Base-by-base conservation (phyloP, 73 alveolate species). In the Loxodes magnus region DNA sequence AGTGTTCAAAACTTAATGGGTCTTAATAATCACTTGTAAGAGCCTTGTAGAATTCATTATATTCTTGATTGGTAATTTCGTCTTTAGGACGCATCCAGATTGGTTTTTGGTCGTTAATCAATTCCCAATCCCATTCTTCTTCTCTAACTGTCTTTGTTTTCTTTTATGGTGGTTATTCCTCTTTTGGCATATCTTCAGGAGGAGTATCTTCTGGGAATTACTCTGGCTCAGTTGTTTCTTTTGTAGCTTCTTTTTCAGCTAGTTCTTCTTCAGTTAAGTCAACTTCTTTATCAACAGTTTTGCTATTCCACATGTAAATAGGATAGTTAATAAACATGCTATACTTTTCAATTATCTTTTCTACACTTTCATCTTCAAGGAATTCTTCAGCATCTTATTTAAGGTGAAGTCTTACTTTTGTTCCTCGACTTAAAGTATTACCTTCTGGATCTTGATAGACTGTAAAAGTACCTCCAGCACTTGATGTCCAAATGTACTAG, bases 31-130 rank as follows among this genome's bases (percentile, higher is more conserved):
- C 97, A 82, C 89, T 91, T 22, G 97, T 44, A 60, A 92, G 74
- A 41, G 91, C 81, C 79, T 94, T 90, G 77, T 92, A 94, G 85
- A 94, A 82, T 55, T 88, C 77, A 54, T 62, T 44, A 81, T 94
- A 94, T 67, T 94, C 99, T 46, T 84, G 95, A 56, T 69, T 92
- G 4, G 90, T 58, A 38, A 91, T 90, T 50, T 94, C 98, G 51
- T 82, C 82, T 75, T 90, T 93, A 41, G 88, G 93, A 51, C 98
- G 77, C 65, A 85, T 74, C 99, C 99, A 94, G 55, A 94, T 84
- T 19, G 99, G 98, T 71, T 94, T 94, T 64, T 88, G 75, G 35
- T 92, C 96, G 68, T 94, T 94, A 51, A 91, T 79, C 60, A 84
- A 84, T 66, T 92, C 98, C 94, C 96, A 94, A 35, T 92, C 98